phyloP scores from a whole-genome alignment of 768 basidiomycete genomes.

The Asterophora parasitica region DNA sequence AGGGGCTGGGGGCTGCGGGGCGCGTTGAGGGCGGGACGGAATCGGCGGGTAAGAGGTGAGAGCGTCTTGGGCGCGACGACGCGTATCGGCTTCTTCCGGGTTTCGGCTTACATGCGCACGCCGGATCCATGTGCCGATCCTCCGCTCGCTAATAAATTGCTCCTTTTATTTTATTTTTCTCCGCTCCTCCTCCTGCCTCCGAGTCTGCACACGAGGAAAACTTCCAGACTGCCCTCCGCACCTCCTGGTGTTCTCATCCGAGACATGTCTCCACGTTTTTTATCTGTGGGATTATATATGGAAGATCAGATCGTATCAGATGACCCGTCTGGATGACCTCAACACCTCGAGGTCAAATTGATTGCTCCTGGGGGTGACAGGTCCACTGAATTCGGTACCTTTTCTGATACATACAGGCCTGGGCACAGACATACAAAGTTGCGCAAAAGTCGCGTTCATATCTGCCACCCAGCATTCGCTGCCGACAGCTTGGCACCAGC shows the following conservation, averaged over 20 bases:
- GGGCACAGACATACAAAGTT: neutral
- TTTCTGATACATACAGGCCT: conserved; percentile 13
- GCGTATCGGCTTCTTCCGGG: conserved; percentile 49
- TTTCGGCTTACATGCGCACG: conserved; percentile 32
- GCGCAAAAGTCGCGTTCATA: conserved; percentile 13
- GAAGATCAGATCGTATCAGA: conserved; percentile 25
- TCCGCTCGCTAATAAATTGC: conserved; percentile 19
- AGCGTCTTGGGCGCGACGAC: conserved; percentile 41
- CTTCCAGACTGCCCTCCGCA: neutral
- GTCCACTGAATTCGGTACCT: conserved; percentile 11
- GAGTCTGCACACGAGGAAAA: neutral
- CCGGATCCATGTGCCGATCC: conserved; percentile 25
- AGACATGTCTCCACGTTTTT: conserved; percentile 4
- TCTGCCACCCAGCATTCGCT: conserved; percentile 20
- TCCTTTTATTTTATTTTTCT: neutral
- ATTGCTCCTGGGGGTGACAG: conserved; percentile 13
- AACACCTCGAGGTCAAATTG: conserved; percentile 18
- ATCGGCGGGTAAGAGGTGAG: conserved; percentile 25
- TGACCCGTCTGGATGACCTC: conserved; percentile 29
- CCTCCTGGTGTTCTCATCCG: conserved; percentile 3
- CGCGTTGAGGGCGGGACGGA: conserved; percentile 28
- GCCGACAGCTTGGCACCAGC: neutral
- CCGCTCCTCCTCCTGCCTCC: neutral
- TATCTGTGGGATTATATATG: conserved; percentile 5
- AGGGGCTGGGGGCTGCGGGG: conserved; percentile 32